Evolutionary conservation across 1,139 yeast species (phyloP).

Genomic region (Blastobotrys petasosporus): DNA sequence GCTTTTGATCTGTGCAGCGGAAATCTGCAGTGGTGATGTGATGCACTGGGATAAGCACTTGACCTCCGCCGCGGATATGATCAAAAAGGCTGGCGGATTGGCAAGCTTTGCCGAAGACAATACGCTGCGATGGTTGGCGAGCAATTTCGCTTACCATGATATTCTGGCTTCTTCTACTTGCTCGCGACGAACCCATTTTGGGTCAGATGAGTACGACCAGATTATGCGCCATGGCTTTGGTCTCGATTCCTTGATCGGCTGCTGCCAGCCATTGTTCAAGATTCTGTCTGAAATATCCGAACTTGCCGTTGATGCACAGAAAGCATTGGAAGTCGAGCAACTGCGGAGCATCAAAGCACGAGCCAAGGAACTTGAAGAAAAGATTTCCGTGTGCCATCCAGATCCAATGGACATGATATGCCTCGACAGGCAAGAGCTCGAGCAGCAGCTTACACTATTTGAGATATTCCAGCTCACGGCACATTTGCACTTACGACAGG

Average conservation of each 20-base stretch:
- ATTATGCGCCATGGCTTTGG: slow-evolving; percentile 37
- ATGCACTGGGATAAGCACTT: slow-evolving; percentile 29
- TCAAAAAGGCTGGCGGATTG: slow-evolving; percentile 25
- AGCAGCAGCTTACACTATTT: slow-evolving; percentile 62
- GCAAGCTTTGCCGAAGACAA: slow-evolving; percentile 45
- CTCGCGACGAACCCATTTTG: slow-evolving; percentile 31
- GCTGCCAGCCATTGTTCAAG: slow-evolving; percentile 60
- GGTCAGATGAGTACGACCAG: slow-evolving; percentile 42
- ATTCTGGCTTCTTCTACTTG: slow-evolving; percentile 53
- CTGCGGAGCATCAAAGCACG: slow-evolving; percentile 3
- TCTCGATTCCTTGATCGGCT: slow-evolving; percentile 67
- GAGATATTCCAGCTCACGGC: slow-evolving; percentile 70
- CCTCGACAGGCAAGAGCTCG: slow-evolving; percentile 50
- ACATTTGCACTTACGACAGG: slow-evolving; percentile 59
- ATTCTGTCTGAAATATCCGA: slow-evolving; percentile 65
- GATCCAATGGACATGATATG: slow-evolving; percentile 44
- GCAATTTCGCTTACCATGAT: slow-evolving; percentile 82
- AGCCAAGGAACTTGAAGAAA: slow-evolving; percentile 37
- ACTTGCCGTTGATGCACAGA: slow-evolving; percentile 42
- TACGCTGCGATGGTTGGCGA: slow-evolving; percentile 64
- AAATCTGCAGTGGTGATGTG: slow-evolving; percentile 28
- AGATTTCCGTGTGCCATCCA: slow-evolving; percentile 51
- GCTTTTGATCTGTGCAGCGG: slow-evolving; percentile 44
- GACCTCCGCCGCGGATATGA: slow-evolving; percentile 25
- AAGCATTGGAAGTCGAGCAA: background rate